Evolutionary conservation across 2,329 filamentous ascomycete species (phyloP).

Genomic region (Cryphonectria japonica): DNA sequence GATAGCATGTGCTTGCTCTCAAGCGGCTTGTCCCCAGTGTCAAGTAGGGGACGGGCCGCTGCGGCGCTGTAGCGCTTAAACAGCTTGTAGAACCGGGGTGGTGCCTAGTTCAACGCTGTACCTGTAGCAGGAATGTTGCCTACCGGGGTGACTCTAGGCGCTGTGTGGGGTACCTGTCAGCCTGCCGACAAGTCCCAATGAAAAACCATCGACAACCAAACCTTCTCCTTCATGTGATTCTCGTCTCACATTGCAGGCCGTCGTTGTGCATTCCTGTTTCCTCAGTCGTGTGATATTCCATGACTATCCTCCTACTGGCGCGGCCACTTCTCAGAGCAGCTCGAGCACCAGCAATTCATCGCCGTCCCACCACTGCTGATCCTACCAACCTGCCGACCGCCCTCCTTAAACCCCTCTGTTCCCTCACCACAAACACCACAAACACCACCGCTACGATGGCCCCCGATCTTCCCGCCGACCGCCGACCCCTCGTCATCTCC

Average conservation of each 20-base stretch:
- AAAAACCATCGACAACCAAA: not conserved
- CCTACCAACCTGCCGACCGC: not conserved
- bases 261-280: not conserved
- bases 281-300: not conserved
- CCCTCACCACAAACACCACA: not conserved
- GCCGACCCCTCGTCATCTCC: slow-evolving; percentile 74
- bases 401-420: not conserved
- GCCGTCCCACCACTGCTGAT: not conserved
- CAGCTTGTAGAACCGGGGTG: not conserved
- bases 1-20: not conserved
- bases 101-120: not conserved
- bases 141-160: not conserved
- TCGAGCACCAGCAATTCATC: not conserved
- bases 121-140: not conserved
- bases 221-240: not conserved
- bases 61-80: not conserved
- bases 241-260: not conserved
- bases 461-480: slow-evolving; percentile 47
- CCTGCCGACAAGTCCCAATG: not conserved
- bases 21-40: not conserved
- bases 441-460: slow-evolving; percentile 20
- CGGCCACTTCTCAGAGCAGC: slow-evolving; percentile 20
- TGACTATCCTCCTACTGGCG: slow-evolving; percentile 18
- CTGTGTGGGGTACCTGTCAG: not conserved
- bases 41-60: not conserved